Evolutionary conservation across 768 basidiomycete species (phyloP).

Genomic region (Hemileccinum rubropunctum): DNA sequence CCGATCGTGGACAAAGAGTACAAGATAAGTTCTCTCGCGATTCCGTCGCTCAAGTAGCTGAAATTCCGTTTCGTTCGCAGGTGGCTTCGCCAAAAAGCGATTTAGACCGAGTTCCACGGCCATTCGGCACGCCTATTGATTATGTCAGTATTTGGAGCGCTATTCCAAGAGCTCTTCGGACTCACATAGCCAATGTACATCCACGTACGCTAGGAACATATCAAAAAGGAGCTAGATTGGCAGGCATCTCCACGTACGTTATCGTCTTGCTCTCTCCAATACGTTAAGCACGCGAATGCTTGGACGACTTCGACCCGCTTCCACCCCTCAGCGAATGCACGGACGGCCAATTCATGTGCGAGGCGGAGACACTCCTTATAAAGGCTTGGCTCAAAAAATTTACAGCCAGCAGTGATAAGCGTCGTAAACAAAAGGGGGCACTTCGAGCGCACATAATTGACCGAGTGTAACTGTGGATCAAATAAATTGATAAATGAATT

Average conservation of each 20-base stretch:
- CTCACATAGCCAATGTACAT: slow-evolving; percentile 82
- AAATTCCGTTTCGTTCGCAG: slow-evolving; percentile 58
- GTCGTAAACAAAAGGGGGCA: slow-evolving; percentile 85
- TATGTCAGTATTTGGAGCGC: slow-evolving; percentile 1
- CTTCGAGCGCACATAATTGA: slow-evolving; percentile 71
- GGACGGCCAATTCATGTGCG: slow-evolving; percentile 69
- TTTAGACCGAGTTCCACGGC: slow-evolving; percentile 82
- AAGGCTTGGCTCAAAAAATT: slow-evolving; percentile 71
- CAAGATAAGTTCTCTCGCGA: slow-evolving; percentile 82
- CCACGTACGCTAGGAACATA: slow-evolving; percentile 65
- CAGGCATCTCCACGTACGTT: slow-evolving; percentile 45
- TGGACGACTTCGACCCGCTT: slow-evolving; percentile 86
- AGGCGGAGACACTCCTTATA: slow-evolving; percentile 70
- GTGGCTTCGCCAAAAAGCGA: slow-evolving; percentile 56
- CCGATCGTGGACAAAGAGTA: slow-evolving; percentile 83
- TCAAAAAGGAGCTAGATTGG: slow-evolving; percentile 9
- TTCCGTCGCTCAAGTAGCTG: slow-evolving; percentile 77
- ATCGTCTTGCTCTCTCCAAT: slow-evolving; percentile 89
- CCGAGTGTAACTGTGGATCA: slow-evolving; percentile 82
- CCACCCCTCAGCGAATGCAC: slow-evolving; percentile 76
- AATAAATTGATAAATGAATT: slow-evolving; percentile 90
- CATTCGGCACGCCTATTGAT: slow-evolving; percentile 75
- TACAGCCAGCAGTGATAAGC: slow-evolving; percentile 79
- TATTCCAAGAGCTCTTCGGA: slow-evolving; percentile 10
- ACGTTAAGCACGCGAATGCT: slow-evolving; percentile 84